Base-by-base conservation (phyloP, 1,139 yeast species). In the Blastobotrys malaysiensis region DNA sequence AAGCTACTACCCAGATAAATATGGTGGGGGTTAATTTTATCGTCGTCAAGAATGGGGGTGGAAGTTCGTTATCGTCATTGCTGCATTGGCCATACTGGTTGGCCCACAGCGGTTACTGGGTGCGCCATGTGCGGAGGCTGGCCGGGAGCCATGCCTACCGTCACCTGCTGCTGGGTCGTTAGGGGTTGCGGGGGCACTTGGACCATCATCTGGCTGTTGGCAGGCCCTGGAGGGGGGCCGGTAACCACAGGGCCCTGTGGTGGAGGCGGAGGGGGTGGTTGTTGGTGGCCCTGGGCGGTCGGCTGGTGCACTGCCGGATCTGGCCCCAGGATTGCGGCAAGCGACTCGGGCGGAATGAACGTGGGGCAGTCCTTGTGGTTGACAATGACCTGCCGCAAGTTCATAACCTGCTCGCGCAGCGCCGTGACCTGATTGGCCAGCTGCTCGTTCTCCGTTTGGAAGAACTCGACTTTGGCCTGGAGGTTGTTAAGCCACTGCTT, bases 401-500 rank as follows among this genome's bases (percentile, higher is more conserved):
- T 71, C 24, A 77, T 63, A n/a, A 87, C 73, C 61, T 83, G 88
- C 50, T 83, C 85, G 46, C 84, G 73, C 52, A 87, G 69, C 49
- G 76, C 77, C 18, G 75, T 71, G 9, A 85, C 80, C 58, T 87
- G 88, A 2, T 75, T 72, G 16, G 83, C 79, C 54, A 90, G 72
- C 50, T 81, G 82, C 45, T 86, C 80, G 69, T 88, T 90, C 55
- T 91, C 95, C 13, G 78, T 70, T 19, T 88, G 79, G 68, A 83
- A 88, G 63, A 80, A 84, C 77, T 77, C 69, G 80, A 77, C 73
- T 66, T 90, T 95, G 49, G 79, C 82, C 68, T 91, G 96, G 81
- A 93, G 84, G 61, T 85, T 86, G 56, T 82, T 84, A 46, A 89
- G 80, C 77, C 88, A 86, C 67, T 88, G 91, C 73, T 95, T 93